These are phyloP conservation scores for Globomyces pollinis-pini DNA, from an alignment of 192 early-diverging fungal genomes.

Conservation along the genomic window DNA sequence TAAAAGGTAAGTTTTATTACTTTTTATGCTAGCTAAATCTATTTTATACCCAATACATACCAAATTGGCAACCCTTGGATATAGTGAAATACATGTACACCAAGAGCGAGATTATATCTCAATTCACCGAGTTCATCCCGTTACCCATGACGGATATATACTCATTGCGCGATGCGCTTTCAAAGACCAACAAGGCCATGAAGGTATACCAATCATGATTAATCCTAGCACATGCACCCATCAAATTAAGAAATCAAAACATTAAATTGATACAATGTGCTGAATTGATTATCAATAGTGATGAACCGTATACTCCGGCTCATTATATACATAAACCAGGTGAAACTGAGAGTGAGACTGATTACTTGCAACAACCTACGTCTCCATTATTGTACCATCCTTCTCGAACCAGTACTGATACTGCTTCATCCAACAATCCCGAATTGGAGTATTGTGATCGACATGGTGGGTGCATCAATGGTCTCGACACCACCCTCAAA, in stretches of 20 bases:
- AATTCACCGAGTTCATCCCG: conserved; percentile 86
- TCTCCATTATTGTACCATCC: conserved; percentile 25
- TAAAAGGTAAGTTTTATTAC: too few relatives aligned
- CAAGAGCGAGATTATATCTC: conserved; percentile 91
- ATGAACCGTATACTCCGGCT: conserved; percentile 5
- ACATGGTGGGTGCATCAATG: conserved; percentile 41
- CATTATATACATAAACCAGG: conserved; percentile 6
- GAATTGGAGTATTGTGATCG: conserved; percentile 13
- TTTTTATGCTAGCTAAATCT: conserved; percentile 42
- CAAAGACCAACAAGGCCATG: conserved; percentile 16
- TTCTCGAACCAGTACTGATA: conserved; percentile 14
- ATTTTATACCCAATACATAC: conserved; percentile 69
- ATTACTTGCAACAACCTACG: conserved; percentile 6
- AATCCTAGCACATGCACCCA: conserved; percentile 43
- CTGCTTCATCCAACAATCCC: neutral
- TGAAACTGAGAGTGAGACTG: conserved; percentile 9
- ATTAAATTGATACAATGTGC: conserved; percentile 36
- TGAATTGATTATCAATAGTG: conserved; percentile 22
- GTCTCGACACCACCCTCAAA: conserved; percentile 50
- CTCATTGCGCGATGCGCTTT: conserved; percentile 87
- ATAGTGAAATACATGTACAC: conserved; percentile 89
- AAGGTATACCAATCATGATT: too few relatives aligned
- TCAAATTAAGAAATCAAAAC: conserved; percentile 37
- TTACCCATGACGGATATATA: conserved; percentile 84
- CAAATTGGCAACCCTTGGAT: conserved; percentile 77